A percentile compares a stretch with the other conserved stretches of the same genome.
These are phyloP conservation scores for Gilbertella persicaria DNA, from an alignment of 371 early-diverging fungal genomes.

Conservation along the genomic window DNA sequence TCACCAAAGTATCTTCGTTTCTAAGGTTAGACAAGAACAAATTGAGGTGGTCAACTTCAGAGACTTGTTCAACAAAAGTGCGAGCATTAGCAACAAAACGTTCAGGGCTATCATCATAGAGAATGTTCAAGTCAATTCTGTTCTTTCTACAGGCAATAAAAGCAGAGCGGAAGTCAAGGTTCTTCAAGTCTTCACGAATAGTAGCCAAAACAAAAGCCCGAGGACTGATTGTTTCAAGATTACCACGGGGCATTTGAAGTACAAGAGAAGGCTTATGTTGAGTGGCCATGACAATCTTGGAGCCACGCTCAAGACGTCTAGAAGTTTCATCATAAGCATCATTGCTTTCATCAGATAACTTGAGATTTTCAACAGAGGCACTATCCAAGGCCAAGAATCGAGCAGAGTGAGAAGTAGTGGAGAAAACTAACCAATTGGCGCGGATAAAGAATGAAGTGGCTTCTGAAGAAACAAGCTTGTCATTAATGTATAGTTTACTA, in stretches of 20 bases:
- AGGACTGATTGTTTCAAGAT: constrained; percentile 94
- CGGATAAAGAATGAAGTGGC: constrained; percentile 90
- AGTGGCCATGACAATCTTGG: constrained; percentile 79
- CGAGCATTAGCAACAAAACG: constrained; percentile 68
- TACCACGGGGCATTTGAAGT: constrained; percentile 96
- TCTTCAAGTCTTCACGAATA: constrained; percentile 72
- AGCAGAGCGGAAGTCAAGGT: constrained; percentile 76
- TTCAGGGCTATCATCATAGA: constrained; percentile 78
- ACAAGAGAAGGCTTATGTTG: constrained; percentile 75
- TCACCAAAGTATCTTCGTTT: constrained; percentile 68
- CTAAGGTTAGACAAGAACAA: constrained; percentile 84
- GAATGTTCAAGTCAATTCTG: constrained; percentile 90
- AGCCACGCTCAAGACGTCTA: constrained; percentile 90
- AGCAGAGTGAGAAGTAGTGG: constrained; percentile 83
- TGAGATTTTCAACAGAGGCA: constrained; percentile 37
- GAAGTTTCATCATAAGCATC: constrained; percentile 72
- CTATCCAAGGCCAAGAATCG: constrained; percentile 69
- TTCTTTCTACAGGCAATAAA: constrained; percentile 87
- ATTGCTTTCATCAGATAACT: constrained; percentile 51
- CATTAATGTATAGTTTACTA: constrained; percentile 80
- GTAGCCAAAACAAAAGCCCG: constrained; percentile 86
- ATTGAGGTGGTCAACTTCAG: constrained; percentile 86
- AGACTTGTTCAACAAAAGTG: constrained; percentile 75
- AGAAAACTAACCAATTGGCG: constrained; percentile 77
- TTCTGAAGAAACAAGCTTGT: constrained; percentile 66